Evolutionary conservation across 1,284 basidiomycete species (phyloP).

Genomic region (Ganoderma leucocontextum): DNA sequence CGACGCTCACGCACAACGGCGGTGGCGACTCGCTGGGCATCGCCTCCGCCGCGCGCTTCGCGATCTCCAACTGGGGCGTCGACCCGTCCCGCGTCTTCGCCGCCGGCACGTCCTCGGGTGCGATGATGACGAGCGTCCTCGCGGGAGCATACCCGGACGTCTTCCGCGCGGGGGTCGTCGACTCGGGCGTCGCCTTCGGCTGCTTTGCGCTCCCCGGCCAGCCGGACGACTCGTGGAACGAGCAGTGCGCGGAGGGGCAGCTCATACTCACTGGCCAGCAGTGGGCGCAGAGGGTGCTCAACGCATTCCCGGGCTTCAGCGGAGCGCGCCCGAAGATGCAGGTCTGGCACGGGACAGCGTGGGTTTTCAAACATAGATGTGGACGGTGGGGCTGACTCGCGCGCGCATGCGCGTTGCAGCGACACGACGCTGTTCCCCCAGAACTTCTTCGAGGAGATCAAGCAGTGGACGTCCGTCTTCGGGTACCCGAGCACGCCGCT

Average conservation of each 20-base stretch:
- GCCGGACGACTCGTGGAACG: conserved; percentile 55
- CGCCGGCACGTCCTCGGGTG: conserved; percentile 62
- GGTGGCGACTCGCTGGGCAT: conserved; percentile 66
- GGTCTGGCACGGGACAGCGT: conserved; percentile 64
- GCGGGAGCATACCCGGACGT: conserved; percentile 63
- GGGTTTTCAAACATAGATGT: conserved; percentile 45
- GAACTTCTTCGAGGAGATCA: conserved; percentile 58
- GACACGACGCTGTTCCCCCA: conserved; percentile 60
- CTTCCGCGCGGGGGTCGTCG: conserved; percentile 57
- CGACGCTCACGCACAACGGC: conserved; percentile 60
- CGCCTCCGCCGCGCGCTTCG: conserved; percentile 55
- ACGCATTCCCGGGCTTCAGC: conserved; percentile 59
- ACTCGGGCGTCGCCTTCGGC: conserved; percentile 61
- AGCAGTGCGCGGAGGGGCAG: conserved; percentile 48
- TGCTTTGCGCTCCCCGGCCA: conserved; percentile 57
- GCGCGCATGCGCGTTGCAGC: conserved; percentile 22
- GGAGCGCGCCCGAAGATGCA: conserved; percentile 59
- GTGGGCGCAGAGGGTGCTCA: conserved; percentile 57
- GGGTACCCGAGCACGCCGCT: conserved; percentile 35
- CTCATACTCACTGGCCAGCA: conserved; percentile 54
- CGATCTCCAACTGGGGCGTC: conserved; percentile 57
- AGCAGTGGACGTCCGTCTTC: conserved; percentile 42
- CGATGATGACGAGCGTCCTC: conserved; percentile 69
- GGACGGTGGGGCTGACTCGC: not conserved
- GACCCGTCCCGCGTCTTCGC: conserved; percentile 55